Evolutionary conservation across 2,329 filamentous ascomycete species (phyloP), one percentile per base, ranked within the genome.

Genomic region (Ceratocystis eucalypticola): DNA sequence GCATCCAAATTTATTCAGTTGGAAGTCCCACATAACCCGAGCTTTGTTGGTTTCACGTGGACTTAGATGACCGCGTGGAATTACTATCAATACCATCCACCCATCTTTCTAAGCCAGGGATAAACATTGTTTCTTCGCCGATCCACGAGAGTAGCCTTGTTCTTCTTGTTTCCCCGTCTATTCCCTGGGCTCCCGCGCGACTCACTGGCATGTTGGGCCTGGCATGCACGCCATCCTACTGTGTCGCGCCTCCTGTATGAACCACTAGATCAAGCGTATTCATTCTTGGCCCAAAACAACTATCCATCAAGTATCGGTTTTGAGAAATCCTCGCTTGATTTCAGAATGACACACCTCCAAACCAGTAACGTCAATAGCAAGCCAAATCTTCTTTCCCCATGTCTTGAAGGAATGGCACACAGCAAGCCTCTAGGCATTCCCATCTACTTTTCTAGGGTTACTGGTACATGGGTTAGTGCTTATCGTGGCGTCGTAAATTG

Each of bases 271-370:
- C 41, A 22, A 22, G 22, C 12, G n/a, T 17, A 3, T 48, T 50
- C 44, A 63, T 63, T 63, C 61, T 63, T 63, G 4, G 4, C 8
- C 55, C 12, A 22, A 8, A n/a, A 37, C 55, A 59, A 15, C 10
- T 30, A 59, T 37, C 12, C 30, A 20, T 20, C 55, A 20, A 59
- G 28, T 59, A 59, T 59, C 28, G 30, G 7, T 59, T 59, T 37
- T 30, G 55, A 59, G 25, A 59, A 53, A 53, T 53, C 28, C 62
- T 50, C 46, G 62, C 55, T 59, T 59, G 55, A 37, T 37, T 37
- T 59, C 55, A 59, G 12, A 59, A 33, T 59, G 55, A 59, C 7
- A 33, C 55, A 5, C 55, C 55, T 28, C 55, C 55, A n/a, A n/a
- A 30, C 28, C 55, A 59, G 3, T 28, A 5, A 15, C 0, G 55